Evolutionary conservation across 768 basidiomycete genomes (phyloP), one percentile per base, ranked within the genome.

Genomic region (Austroboletus eburneus): DNA sequence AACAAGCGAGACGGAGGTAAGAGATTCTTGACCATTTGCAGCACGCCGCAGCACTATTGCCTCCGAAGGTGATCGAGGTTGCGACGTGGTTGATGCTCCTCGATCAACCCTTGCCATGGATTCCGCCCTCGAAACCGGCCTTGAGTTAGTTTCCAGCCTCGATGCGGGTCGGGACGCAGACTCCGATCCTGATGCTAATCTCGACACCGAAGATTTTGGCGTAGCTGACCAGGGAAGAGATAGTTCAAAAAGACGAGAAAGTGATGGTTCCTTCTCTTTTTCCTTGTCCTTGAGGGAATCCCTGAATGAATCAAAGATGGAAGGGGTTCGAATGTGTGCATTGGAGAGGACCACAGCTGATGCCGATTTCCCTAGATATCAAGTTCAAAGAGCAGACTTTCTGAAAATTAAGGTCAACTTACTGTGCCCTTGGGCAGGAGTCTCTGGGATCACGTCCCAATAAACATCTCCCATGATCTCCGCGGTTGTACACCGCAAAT

Each of bases 381-480:
- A 20, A 8, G 21, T 18, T 45, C 46, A 12, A 55, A 45, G 9
- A 27, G 23, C 21, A n/a, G 14, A 29, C 14, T 20, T 9, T 34
- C n/a, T 2, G 3, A 18, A 23, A 6, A 32, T 21, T 18, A 70
- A 72, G 17, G 36, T 29, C 13, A 25, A 65, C 77, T 46, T 54
- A 80, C 78, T 71, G 56, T 81, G 77, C 16, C 61, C 41, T 7
- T 50, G 49, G 34, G 52, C 53, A 37, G 62, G 49, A 12, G 67
- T 52, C 17, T 63, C 59, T 45, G 60, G 62, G 46, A 55, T 32
- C 21, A 59, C 56, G 6, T 69, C 63, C 87, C 87, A 92, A 61
- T 85, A 91, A 2, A 71, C 48, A 56, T 91, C 88, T 20, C 56
- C 65, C 65, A 88, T 78, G 0, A 81, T 78, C 42, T 86, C 79